Conservation (phyloP, 2,329 filamentous ascomycete species). For the Trichoderma koningii region DNA sequence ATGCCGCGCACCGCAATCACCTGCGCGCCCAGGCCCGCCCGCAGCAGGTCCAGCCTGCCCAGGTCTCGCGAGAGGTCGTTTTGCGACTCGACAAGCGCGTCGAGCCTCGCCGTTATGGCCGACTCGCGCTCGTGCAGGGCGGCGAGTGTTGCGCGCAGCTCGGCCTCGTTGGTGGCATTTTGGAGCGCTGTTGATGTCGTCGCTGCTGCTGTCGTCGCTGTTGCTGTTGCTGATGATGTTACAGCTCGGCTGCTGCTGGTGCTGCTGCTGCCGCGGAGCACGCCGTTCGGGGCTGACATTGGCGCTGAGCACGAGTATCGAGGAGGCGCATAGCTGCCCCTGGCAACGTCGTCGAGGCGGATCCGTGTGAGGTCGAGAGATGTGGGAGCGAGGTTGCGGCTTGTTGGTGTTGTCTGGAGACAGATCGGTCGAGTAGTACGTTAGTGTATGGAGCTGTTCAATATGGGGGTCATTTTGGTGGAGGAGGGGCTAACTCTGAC, state of each 20-base stretch:
- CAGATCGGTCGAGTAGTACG: constrained; percentile 2
- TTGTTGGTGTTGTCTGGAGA: constrained; percentile 6
- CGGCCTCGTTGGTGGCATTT: constrained; percentile 72
- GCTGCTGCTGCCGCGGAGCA: constrained; percentile 38
- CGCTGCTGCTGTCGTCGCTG: constrained; percentile 27
- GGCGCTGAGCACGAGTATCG: constrained; percentile 43
- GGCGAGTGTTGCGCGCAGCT: constrained; percentile 76
- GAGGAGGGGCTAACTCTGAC: constrained; percentile 6
- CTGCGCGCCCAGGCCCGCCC: constrained; percentile 85
- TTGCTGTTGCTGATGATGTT: constrained; percentile 33
- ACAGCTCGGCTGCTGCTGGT: constrained; percentile 37
- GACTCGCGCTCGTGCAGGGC: constrained; percentile 76
- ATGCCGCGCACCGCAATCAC: constrained; percentile 80
- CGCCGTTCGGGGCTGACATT: constrained; percentile 55
- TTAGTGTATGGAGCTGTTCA: not conserved
- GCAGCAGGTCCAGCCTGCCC: constrained; percentile 81
- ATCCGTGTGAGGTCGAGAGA: not conserved
- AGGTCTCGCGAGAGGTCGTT: constrained; percentile 85
- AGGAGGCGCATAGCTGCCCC: constrained; percentile 48
- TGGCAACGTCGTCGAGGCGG: constrained; percentile 30
- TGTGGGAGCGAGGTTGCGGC: not conserved
- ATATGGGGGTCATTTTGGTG: constrained; percentile 5
- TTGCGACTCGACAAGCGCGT: constrained; percentile 77
- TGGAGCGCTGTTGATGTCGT: constrained; percentile 51
- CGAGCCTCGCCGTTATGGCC: constrained; percentile 70